Percentiles rank a stretch among this genome's conserved stretches.
Evolutionary conservation across 1,284 basidiomycete genomes (phyloP).

Genomic region (Violaceomyces palustris): DNA sequence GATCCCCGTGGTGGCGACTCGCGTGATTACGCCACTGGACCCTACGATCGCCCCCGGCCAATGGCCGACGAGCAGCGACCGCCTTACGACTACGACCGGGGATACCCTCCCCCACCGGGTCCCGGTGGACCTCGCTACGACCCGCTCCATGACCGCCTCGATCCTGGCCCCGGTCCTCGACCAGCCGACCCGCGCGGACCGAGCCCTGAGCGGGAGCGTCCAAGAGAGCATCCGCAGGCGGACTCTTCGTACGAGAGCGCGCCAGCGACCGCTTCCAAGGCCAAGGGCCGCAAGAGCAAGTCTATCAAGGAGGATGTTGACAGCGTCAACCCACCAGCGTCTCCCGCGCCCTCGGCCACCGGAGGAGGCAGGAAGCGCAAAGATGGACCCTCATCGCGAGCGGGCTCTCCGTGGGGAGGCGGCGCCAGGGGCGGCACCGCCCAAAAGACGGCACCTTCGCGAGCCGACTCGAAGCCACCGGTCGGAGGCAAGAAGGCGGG

Average conservation of each 20-base stretch:
- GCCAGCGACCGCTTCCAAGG: slow-evolving; percentile 9
- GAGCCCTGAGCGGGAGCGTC: slow-evolving; percentile 22
- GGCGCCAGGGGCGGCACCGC: too few relatives aligned
- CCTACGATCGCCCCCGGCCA: slow-evolving; percentile 16
- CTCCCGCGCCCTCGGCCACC: slow-evolving; percentile 23
- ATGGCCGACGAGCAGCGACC: slow-evolving; percentile 20
- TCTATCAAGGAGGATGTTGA: slow-evolving; percentile 31
- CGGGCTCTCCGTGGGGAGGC: slow-evolving; percentile 28
- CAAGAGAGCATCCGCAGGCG: slow-evolving; percentile 7
- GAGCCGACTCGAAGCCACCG: slow-evolving; percentile 3
- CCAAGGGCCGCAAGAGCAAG: slow-evolving; percentile 16
- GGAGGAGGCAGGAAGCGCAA: slow-evolving; percentile 23
- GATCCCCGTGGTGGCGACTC: slow-evolving; percentile 14
- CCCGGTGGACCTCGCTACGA: slow-evolving; percentile 7
- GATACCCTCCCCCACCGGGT: slow-evolving; percentile 6
- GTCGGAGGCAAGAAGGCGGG: slow-evolving; percentile 10
- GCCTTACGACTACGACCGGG: slow-evolving; percentile 17
- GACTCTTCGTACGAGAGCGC: slow-evolving; percentile 8
- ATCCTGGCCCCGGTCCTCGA: too few relatives aligned
- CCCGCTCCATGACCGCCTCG: too few relatives aligned
- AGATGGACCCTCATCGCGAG: slow-evolving; percentile 10
- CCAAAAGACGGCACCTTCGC: not conserved
- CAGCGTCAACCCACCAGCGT: slow-evolving; percentile 10
- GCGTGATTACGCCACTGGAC: slow-evolving; percentile 23
- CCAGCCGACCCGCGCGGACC: slow-evolving; percentile 15